Base-by-base conservation (phyloP, 1,284 basidiomycete species). In the Ustilago sp. region DNA sequence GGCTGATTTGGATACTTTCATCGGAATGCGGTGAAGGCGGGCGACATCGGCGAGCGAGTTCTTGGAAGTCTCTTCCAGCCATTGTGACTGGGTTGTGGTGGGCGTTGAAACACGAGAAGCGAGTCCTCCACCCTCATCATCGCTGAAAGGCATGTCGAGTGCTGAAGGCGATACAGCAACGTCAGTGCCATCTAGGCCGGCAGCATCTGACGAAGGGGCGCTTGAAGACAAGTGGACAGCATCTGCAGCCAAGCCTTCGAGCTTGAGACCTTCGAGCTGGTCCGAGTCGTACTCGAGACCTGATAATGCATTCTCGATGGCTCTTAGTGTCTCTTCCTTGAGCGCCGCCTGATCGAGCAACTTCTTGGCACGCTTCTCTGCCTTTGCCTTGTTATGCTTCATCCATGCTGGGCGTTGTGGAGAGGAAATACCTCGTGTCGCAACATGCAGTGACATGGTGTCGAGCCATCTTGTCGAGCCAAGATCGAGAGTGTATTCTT, bases 11-110 rank as follows among this genome's bases (percentile, higher is more conserved):
- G 94, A 91, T 62, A 97, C 88, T 19, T 90, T 88, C 76, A 94
- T 92, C 1, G 70, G 74, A 8, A 90, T 90, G 84, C 94, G 97
- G 85, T 99, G 94, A 4, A 99, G 89, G 53, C 90, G 90, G 0
- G 95, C 95, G 13, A 99, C 95, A 71, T 98, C 95, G 17, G 91
- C 92, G 28, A 99, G 90, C 23, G 94, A 95, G 86, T 98, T 99
- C 43, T 91, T 91, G 1, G 95, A 93, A 0, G 95, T 95, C 43
- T 96, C 89, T 59, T 97, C 94, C 83, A 97, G 93, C 97, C 96
- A 99, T 19, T 77, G 54, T 23, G 66, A 74, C 15, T 64, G 61
- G 28, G 65, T 53, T 17, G 54, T 53, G 58, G 28, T 48, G 15
- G 66, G 53, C 17, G 28, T 59, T 2, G 51, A 45, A 59, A 58